Evolutionary conservation across 257 asterid genomes (phyloP), one percentile per base, ranked within the genome.

Genomic region (Przewalskia tangutica): DNA sequence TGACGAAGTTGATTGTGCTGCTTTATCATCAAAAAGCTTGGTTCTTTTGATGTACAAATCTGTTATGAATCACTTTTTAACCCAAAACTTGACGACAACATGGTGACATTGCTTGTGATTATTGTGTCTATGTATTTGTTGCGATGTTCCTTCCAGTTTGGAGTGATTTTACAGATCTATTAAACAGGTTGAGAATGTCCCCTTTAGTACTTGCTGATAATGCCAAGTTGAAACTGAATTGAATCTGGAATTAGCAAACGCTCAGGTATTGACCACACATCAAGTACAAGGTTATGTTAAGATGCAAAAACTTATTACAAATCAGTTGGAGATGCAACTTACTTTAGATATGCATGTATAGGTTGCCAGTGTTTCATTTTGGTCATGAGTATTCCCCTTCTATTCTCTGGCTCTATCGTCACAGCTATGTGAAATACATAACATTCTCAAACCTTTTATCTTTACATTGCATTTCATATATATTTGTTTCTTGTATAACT

Each of bases 41-140:
- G 59, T 75, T 51, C 80, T 75, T 75, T 75, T 75, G 62, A 75
- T 75, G 62, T 75, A 75, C 80, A 75, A 50, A 51, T 59, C 34
- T 20, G 66, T 20, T 59, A 9, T 59, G 66, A 59, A 59, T 59
- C 80, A 75, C 20, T 9, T 27, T 32, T 75, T 75, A 75, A 75
- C 63, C 79, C 80, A 7, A 27, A 48, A n/a, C 60, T 48, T 23
- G 40, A 27, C 42, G n/a, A 50, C 79, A 20, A 48, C 20, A 20
- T 73, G 18, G 60, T 8, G 79, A 20, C 46, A 75, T 50, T 23
- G 46, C 46, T 50, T 50, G 80, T 51, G 46, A 50, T 75, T 75
- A 50, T 75, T 75, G 80, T 75, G 1, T 27, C 32, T 27, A 27
- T 27, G 32, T 27, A 75, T 75, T 23, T 75, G 44, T 23, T 50